A percentile compares a stretch with the other conserved stretches of the same genome.
Evolutionary conservation across 2,329 filamentous ascomycete species (phyloP).

Genomic region (Trichophyton schoenleinii): DNA sequence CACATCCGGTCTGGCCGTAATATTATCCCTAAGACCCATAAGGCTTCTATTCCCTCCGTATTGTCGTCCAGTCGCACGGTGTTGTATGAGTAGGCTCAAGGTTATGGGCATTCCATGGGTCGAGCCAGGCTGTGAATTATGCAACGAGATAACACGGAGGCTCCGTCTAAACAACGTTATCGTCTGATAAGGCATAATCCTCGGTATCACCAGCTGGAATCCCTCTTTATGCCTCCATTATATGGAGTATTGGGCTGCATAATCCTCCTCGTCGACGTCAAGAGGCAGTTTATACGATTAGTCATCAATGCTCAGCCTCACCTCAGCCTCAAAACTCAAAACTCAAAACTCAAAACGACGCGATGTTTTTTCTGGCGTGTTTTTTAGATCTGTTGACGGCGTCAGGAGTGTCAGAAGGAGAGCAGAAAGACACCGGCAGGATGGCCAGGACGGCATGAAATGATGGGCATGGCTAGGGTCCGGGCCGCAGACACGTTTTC

Average conservation of each 20-base stretch:
- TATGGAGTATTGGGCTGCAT: background rate
- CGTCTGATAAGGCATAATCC: background rate
- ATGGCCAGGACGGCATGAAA: too few relatives aligned
- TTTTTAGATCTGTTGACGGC: background rate
- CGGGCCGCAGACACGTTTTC: too few relatives aligned
- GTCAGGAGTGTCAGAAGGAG: background rate
- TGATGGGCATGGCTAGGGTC: too few relatives aligned
- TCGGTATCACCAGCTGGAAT: too few relatives aligned
- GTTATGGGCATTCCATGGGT: background rate
- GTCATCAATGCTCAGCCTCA: background rate
- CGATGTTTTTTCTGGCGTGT: background rate
- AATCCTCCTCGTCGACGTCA: background rate
- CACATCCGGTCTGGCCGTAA: background rate
- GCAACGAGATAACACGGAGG: background rate
- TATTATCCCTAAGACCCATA: background rate
- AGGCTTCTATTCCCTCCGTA: background rate
- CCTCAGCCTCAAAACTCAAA: background rate
- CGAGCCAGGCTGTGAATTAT: background rate
- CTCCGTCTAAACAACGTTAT: background rate
- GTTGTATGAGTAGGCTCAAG: background rate
- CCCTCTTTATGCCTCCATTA: background rate
- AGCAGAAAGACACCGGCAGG: too few relatives aligned
- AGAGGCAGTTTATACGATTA: background rate
- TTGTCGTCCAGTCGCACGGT: background rate
- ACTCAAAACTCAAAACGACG: background rate